Conservation (phyloP, 1,284 basidiomycete genomes). For the Sporisorium scitamineum region DNA sequence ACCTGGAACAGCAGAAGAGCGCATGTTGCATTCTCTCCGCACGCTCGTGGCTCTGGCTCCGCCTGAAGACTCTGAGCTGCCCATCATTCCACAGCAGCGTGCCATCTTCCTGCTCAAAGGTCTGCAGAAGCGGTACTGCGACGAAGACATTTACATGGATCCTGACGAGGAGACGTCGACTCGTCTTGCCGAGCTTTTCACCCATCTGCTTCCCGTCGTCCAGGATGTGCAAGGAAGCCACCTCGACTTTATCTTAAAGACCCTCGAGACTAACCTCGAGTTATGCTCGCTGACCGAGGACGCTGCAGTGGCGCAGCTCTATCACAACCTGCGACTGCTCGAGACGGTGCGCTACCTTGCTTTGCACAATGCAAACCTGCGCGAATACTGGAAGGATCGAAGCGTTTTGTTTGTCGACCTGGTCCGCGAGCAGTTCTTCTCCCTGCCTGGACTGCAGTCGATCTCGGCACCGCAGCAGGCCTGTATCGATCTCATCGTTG, state of each 20-base stretch:
- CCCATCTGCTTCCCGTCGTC: constrained; percentile 84
- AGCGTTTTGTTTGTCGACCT: constrained; percentile 74
- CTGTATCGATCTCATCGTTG: constrained; percentile 48
- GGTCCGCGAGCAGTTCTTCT: constrained; percentile 75
- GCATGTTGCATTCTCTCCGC: constrained; percentile 79
- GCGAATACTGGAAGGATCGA: constrained; percentile 77
- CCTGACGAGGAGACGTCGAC: constrained; percentile 80
- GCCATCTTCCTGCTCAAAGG: constrained; percentile 90
- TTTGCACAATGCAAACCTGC: constrained; percentile 79
- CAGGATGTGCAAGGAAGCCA: constrained; percentile 88
- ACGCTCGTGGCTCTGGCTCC: constrained; percentile 83
- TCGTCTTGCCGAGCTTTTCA: constrained; percentile 80
- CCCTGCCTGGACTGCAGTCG: constrained; percentile 50
- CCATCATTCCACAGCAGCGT: constrained; percentile 82
- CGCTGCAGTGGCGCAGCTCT: constrained; percentile 76
- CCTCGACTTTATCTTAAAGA: constrained; percentile 91
- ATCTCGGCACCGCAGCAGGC: constrained; percentile 36
- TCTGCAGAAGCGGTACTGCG: constrained; percentile 84
- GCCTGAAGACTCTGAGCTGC: constrained; percentile 80
- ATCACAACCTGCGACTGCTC: constrained; percentile 79
- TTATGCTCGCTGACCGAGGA: constrained; percentile 77
- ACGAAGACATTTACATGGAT: constrained; percentile 74
- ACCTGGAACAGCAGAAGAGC: constrained; percentile 75
- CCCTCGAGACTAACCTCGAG: constrained; percentile 88
- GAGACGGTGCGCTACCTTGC: constrained; percentile 79